Conservation (phyloP, 345 rosid genomes). For the Kernera saxatilis region DNA sequence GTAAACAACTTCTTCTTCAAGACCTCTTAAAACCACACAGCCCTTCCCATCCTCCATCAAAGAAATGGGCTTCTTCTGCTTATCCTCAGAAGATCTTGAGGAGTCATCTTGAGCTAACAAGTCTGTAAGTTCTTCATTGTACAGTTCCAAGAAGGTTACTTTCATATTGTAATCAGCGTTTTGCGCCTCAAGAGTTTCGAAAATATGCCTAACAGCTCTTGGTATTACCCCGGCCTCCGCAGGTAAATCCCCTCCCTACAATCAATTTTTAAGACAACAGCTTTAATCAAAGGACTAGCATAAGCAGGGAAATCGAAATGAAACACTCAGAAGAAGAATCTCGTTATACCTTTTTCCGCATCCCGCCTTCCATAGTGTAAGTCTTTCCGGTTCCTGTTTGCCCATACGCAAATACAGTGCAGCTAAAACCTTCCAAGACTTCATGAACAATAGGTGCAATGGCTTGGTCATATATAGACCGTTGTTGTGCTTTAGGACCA, state of each 20-base stretch:
- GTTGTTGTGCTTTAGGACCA: slow-evolving; percentile 89
- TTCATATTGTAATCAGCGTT: slow-evolving; percentile 90
- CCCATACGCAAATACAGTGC: slow-evolving; percentile 93
- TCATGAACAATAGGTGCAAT: slow-evolving; percentile 80
- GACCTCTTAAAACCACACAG: slow-evolving; percentile 82
- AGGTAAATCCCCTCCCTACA: slow-evolving; percentile 83
- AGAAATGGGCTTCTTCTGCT: slow-evolving; percentile 75
- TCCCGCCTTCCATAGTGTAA: slow-evolving; percentile 93
- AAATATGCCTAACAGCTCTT: slow-evolving; percentile 80
- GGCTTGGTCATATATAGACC: slow-evolving; percentile 91
- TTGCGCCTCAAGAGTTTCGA: slow-evolving; percentile 76
- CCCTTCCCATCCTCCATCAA: slow-evolving; percentile 94
- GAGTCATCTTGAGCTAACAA: slow-evolving; percentile 68
- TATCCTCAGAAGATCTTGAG: slow-evolving; percentile 56
- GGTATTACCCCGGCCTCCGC: slow-evolving; percentile 95
- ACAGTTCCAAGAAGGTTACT: slow-evolving; percentile 86
- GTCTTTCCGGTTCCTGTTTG: slow-evolving; percentile 94
- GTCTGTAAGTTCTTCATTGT: slow-evolving; percentile 91
- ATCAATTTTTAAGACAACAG: neutral
- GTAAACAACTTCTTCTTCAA: slow-evolving; percentile 88
- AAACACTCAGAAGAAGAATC: neutral
- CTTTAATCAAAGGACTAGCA: neutral
- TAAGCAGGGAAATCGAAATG: neutral
- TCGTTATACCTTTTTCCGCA: slow-evolving; percentile 66
- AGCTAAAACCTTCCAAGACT: slow-evolving; percentile 90